phyloP scores from a whole-genome alignment of 768 basidiomycete genomes.

The Pleurotus pulmonarius region DNA sequence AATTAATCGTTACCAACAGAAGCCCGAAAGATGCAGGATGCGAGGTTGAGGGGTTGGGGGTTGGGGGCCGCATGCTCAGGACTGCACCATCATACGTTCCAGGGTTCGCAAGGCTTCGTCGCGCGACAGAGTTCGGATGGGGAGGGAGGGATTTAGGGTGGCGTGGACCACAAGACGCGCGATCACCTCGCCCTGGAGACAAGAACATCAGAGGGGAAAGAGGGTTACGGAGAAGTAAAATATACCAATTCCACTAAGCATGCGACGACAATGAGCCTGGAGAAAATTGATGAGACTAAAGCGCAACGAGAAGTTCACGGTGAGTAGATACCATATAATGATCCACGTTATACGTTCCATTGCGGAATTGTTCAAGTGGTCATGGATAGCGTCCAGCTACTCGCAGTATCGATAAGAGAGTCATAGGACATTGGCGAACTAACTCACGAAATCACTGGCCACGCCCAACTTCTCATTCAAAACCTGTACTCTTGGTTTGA shows the following conservation, averaged over 20 bases:
- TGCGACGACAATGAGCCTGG: conserved; percentile 85
- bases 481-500: conserved; percentile 74
- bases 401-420: background rate
- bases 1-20: no score
- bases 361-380: conserved; percentile 84
- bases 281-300: conserved; percentile 15
- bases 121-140: conserved; percentile 22
- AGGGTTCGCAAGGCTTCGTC: conserved; percentile 38
- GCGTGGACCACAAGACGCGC: conserved; percentile 74
- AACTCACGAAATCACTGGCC: conserved; percentile 81
- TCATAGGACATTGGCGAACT: background rate
- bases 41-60: background rate
- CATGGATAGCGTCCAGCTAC: conserved; percentile 90
- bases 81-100: conserved; percentile 32
- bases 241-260: conserved; percentile 80
- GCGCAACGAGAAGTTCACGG: no score
- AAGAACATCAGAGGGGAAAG: background rate
- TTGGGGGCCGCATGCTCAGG: background rate
- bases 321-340: conserved; percentile 37
- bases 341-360: conserved; percentile 85
- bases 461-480: conserved; percentile 87
- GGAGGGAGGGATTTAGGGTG: conserved; percentile 24
- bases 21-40: background rate
- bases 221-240: conserved; percentile 1
- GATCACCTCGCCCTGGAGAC: conserved; percentile 69